phyloP scores from a whole-genome alignment of 2,329 filamentous ascomycete genomes.

The Claviceps fusiformis region DNA sequence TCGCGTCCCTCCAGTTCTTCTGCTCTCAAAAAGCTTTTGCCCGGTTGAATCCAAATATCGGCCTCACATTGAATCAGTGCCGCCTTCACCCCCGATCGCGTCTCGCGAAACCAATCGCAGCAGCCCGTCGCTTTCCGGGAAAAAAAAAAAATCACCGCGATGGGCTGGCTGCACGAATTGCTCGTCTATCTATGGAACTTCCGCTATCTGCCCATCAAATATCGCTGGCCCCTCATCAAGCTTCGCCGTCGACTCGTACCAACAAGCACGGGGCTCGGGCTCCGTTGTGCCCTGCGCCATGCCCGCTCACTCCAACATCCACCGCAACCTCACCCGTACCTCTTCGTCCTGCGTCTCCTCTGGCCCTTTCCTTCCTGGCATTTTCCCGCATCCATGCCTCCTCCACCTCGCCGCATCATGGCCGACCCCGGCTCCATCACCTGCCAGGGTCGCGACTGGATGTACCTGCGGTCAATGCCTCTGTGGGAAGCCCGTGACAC shows the following conservation, averaged over 20 bases:
- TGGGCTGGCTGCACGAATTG: neutral
- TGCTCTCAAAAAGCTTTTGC: no score
- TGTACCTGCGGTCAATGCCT: slow-evolving; percentile 7
- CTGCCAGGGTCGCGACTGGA: slow-evolving; percentile 6
- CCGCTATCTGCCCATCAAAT: slow-evolving; percentile 9
- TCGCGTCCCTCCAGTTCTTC: no score
- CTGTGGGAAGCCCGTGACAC: slow-evolving; percentile 14
- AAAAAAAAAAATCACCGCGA: neutral
- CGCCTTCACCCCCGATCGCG: neutral
- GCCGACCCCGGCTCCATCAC: slow-evolving; percentile 5
- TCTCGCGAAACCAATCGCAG: neutral
- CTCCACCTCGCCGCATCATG: slow-evolving; percentile 7
- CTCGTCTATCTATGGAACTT: slow-evolving; percentile 10
- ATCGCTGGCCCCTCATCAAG: slow-evolving; percentile 9
- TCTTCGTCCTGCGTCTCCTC: slow-evolving; percentile 7
- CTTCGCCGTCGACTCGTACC: slow-evolving; percentile 7
- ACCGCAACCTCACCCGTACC: slow-evolving; percentile 2
- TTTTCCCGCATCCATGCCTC: slow-evolving; percentile 6
- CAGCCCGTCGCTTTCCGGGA: neutral
- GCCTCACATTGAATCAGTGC: neutral
- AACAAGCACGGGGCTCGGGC: slow-evolving; percentile 5
- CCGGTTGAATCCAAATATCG: neutral
- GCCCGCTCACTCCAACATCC: slow-evolving; percentile 2
- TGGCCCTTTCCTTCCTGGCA: slow-evolving; percentile 7
- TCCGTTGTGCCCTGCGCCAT: slow-evolving; percentile 5